Evolutionary conservation across 805 yeast species (phyloP).

Genomic region (Saccharomycopsis malanga): DNA sequence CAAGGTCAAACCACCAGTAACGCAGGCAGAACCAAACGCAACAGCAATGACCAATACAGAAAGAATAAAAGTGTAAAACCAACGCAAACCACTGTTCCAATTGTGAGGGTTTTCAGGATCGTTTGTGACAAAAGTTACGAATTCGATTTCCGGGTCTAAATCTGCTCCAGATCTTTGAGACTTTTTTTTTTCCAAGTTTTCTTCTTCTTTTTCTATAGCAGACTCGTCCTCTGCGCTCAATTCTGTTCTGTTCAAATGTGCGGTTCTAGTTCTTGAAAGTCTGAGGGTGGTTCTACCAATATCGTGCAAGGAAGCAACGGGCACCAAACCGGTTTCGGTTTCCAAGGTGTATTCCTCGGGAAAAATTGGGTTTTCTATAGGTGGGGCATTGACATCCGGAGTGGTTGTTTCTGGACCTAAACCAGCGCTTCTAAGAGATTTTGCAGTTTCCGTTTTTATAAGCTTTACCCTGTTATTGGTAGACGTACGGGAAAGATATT

Average conservation of each 20-base stretch:
- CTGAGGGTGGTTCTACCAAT: constrained; percentile 49
- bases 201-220: constrained; percentile 23
- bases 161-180: constrained; percentile 23
- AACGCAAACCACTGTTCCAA: constrained; percentile 54
- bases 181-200: constrained; percentile 23
- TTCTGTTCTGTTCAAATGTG: constrained; percentile 27
- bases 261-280: constrained; percentile 33
- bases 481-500: constrained; percentile 24
- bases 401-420: constrained; percentile 45
- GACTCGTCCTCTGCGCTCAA: constrained; percentile 23
- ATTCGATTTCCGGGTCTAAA: constrained; percentile 48
- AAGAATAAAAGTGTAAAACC: constrained; percentile 62
- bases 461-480: constrained; percentile 30
- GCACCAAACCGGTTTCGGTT: constrained; percentile 83
- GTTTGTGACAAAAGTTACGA: constrained; percentile 69
- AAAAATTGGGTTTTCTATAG: constrained; percentile 60
- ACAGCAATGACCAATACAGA: constrained; percentile 77
- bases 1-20: constrained; percentile 76
- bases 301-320: constrained; percentile 60
- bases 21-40: constrained; percentile 89
- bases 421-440: constrained; percentile 60
- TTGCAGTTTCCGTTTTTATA: constrained; percentile 64
- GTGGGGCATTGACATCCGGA: constrained; percentile 53
- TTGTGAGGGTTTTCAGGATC: constrained; percentile 91
- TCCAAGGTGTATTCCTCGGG: constrained; percentile 91